phyloP scores from a whole-genome alignment of 768 basidiomycete species.

The Rossbeevera mucosa region DNA sequence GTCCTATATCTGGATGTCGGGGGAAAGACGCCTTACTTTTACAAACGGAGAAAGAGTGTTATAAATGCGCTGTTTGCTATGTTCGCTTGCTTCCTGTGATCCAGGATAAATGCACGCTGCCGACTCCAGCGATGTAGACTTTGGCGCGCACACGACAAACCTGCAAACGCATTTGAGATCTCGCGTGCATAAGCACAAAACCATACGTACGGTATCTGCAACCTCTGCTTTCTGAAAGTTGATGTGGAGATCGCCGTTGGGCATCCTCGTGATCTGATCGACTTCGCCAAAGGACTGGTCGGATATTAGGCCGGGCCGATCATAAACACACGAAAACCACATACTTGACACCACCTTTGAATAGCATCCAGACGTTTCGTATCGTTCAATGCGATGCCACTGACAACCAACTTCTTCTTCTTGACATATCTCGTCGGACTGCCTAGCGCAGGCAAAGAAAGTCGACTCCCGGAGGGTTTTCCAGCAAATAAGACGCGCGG shows the following conservation, averaged over 20 bases:
- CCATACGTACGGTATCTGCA: slow-evolving; percentile 64
- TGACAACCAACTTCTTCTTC: slow-evolving; percentile 64
- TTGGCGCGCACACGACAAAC: slow-evolving; percentile 76
- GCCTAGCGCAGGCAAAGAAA: slow-evolving; percentile 34
- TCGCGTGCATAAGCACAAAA: neutral
- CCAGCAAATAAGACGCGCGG: slow-evolving; percentile 29
- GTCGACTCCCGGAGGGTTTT: slow-evolving; percentile 21
- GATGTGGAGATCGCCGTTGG: slow-evolving; percentile 75
- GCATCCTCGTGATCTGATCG: slow-evolving; percentile 65
- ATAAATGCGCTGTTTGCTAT: slow-evolving; percentile 9
- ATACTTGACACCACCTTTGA: slow-evolving; percentile 73
- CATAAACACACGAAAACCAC: slow-evolving; percentile 11
- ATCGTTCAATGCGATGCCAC: slow-evolving; percentile 62
- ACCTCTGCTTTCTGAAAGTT: slow-evolving; percentile 72
- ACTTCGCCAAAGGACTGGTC: slow-evolving; percentile 70
- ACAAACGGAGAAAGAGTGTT: slow-evolving; percentile 16
- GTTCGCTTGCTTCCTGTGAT: slow-evolving; percentile 48
- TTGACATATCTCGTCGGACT: slow-evolving; percentile 39
- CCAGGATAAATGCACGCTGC: slow-evolving; percentile 78
- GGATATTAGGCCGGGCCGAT: slow-evolving; percentile 1
- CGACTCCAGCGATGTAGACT: slow-evolving; percentile 69
- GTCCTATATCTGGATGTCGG: neutral
- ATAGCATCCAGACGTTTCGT: slow-evolving; percentile 60
- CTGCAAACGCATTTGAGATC: slow-evolving; percentile 33
- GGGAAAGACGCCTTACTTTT: slow-evolving; percentile 16